Base-by-base conservation (phyloP, 1,139 yeast genomes). In the Magnusiomyces clavatus region DNA sequence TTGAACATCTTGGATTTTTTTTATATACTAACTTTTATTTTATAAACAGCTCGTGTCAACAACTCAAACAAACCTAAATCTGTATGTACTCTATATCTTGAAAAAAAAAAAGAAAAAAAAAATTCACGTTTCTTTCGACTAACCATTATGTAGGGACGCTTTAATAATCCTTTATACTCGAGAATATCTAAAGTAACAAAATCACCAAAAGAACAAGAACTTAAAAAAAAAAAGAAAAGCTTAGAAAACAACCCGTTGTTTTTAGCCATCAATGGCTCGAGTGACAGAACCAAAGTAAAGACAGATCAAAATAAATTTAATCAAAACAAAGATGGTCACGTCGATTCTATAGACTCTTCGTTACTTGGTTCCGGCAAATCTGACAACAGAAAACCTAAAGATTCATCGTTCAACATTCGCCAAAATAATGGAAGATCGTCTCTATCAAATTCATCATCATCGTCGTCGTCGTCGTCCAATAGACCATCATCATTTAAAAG, bases 181-280 rank as follows among this genome's bases (percentile, higher is more conserved):
- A 20, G 34, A 16, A 12, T 6, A 3, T 41, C 44, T 5, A 41
- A 41, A 20, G 44, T 41, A 20, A 13, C 44, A 6, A 41, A 24
- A 24, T 24, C 31, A 24, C 8, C 31, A 24, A 24, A 24, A 24
- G 31, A 24, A 11, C 20, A 14, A 16, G 19, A 39, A 4, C 6
- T 20, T 11, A 41, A 41, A n/a, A 17, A 36, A n/a, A 44, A 34
- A 10, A 20, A 34, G 16, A 11, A 13, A 12, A 44, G 35, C 16
- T 40, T 44, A 14, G 39, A 17, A 34, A 36, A 35, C 14, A 44
- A 44, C 36, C 40, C 47, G 2, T 34, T 44, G 40, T 44, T 44
- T 34, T n/a, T 44, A 5, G 47, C 47, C 16, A 44, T 44, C 24
- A 34, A 44, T 6, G 39, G 39, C 16, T 13, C 36, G 31, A 24